Percentiles rank a stretch among this genome's conserved stretches.
phyloP scores from a whole-genome alignment of 768 basidiomycete species.

The Mycena vitilis region DNA sequence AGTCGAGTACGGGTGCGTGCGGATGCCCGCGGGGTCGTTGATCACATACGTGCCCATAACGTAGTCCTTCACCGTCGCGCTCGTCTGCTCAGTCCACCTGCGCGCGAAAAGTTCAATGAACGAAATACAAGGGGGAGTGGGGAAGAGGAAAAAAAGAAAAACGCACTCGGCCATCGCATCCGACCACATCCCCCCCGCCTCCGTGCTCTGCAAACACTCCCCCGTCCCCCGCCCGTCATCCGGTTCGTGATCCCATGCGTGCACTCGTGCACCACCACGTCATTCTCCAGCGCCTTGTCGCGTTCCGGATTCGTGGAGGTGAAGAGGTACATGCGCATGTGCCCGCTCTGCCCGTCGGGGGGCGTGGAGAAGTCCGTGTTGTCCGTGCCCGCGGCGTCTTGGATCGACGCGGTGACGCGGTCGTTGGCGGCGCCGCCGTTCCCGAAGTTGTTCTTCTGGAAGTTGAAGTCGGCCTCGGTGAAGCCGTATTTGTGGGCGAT shows the following conservation, averaged over 20 bases:
- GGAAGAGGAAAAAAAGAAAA: slow-evolving; percentile 33
- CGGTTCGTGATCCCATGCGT: slow-evolving; percentile 55
- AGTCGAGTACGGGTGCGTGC: slow-evolving; percentile 58
- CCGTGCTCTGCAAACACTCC: slow-evolving; percentile 70
- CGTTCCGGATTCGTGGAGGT: slow-evolving; percentile 4
- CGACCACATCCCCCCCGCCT: slow-evolving; percentile 76
- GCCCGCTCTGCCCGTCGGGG: slow-evolving; percentile 49
- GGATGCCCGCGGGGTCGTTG: slow-evolving; percentile 54
- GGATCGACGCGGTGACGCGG: slow-evolving; percentile 63
- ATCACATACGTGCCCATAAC: slow-evolving; percentile 52
- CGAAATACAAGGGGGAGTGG: slow-evolving; percentile 39
- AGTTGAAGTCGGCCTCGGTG: slow-evolving; percentile 56
- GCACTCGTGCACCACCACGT: slow-evolving; percentile 51
- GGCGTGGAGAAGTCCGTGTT: slow-evolving; percentile 59
- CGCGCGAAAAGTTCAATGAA: slow-evolving; percentile 22
- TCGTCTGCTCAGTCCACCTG: slow-evolving; percentile 46
- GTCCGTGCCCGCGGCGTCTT: slow-evolving; percentile 59
- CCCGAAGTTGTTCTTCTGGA: slow-evolving; percentile 71
- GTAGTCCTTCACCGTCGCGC: slow-evolving; percentile 41
- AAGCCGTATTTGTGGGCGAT: slow-evolving; percentile 56
- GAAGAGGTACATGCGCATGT: slow-evolving; percentile 25
- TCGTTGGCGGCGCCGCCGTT: slow-evolving; percentile 65
- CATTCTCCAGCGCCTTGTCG: slow-evolving; percentile 25
- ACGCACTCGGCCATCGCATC: slow-evolving; percentile 60
- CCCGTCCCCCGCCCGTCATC: slow-evolving; percentile 63